Evolutionary conservation across 805 yeast species (phyloP).

Genomic region (Yamadazyma sp.): DNA sequence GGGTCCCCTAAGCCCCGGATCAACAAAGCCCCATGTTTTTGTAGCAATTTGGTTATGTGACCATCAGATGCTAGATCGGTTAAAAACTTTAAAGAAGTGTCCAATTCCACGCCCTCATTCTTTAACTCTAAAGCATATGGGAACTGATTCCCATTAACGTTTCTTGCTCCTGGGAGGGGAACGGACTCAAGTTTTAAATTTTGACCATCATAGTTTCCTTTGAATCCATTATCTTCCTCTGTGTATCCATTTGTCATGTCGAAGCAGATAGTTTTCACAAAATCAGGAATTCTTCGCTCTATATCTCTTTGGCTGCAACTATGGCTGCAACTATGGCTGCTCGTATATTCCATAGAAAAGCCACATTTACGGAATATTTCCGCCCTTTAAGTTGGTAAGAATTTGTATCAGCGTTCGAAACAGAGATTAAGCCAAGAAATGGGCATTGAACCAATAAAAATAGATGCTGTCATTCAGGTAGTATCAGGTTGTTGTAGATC

Average conservation of each 20-base stretch:
- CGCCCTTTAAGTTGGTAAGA: too few relatives aligned
- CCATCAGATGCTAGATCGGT: conserved; percentile 2
- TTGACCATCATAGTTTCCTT: background rate
- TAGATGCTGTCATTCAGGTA: too few relatives aligned
- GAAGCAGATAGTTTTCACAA: too few relatives aligned
- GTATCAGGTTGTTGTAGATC: too few relatives aligned
- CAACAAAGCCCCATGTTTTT: conserved; percentile 6
- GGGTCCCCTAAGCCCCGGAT: conserved; percentile 2
- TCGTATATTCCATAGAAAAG: too few relatives aligned
- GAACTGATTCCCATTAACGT: conserved; percentile 10
- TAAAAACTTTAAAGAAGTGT: conserved; percentile 3
- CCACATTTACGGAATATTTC: too few relatives aligned
- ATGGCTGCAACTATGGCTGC: too few relatives aligned
- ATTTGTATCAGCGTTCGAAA: too few relatives aligned
- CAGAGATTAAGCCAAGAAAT: too few relatives aligned
- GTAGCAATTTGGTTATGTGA: background rate
- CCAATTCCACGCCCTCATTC: background rate
- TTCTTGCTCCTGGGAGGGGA: background rate
- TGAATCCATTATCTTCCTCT: background rate
- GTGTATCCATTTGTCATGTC: background rate
- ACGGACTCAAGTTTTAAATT: background rate
- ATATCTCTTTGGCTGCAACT: too few relatives aligned
- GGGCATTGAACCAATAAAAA: too few relatives aligned
- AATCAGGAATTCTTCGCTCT: too few relatives aligned
- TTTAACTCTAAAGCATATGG: conserved; percentile 9